Conservation (phyloP, 352 stramenopile species). For the Phytophthora pseudosyringae region DNA sequence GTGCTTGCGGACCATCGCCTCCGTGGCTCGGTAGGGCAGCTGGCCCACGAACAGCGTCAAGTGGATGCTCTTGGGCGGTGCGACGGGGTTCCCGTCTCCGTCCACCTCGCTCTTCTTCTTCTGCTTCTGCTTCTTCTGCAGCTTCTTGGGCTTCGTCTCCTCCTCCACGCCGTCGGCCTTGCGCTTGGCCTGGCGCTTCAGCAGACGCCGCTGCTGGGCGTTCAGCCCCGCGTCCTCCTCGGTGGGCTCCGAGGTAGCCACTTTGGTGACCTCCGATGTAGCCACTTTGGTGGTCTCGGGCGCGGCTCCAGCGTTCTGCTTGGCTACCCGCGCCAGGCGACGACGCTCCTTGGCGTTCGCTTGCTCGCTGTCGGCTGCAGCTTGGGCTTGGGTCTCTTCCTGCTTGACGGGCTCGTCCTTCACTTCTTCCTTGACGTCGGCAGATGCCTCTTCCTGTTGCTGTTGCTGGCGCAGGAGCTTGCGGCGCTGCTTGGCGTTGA, state of each 20-base stretch:
- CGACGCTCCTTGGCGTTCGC: constrained; percentile 39
- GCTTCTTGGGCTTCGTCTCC: background rate
- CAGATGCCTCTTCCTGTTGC: background rate
- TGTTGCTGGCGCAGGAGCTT: constrained; percentile 70
- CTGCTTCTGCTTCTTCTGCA: constrained; percentile 33
- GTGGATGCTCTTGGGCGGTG: constrained; percentile 71
- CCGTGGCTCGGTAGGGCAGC: constrained; percentile 78
- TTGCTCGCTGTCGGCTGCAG: background rate
- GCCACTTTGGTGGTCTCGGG: background rate
- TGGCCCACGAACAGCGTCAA: constrained; percentile 88
- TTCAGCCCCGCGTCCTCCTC: constrained; percentile 34
- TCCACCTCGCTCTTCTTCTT: constrained; percentile 48
- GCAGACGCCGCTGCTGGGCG: constrained; percentile 61
- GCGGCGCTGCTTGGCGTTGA: constrained; percentile 86
- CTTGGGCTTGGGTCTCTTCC: constrained; percentile 6
- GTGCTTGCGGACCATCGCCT: constrained; percentile 67
- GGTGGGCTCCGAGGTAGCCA: background rate
- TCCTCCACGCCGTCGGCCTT: constrained; percentile 35
- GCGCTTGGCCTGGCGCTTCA: constrained; percentile 52
- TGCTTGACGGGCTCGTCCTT: constrained; percentile 3
- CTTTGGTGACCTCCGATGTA: constrained; percentile 1
- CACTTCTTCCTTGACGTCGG: background rate
- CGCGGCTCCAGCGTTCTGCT: constrained; percentile 22
- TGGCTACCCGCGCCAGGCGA: constrained; percentile 30
- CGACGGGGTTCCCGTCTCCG: constrained; percentile 27